A percentile compares a stretch with the other conserved stretches of the same genome.
phyloP scores from a whole-genome alignment of 2,329 filamentous ascomycete genomes.

The Aspergillus flavus region DNA sequence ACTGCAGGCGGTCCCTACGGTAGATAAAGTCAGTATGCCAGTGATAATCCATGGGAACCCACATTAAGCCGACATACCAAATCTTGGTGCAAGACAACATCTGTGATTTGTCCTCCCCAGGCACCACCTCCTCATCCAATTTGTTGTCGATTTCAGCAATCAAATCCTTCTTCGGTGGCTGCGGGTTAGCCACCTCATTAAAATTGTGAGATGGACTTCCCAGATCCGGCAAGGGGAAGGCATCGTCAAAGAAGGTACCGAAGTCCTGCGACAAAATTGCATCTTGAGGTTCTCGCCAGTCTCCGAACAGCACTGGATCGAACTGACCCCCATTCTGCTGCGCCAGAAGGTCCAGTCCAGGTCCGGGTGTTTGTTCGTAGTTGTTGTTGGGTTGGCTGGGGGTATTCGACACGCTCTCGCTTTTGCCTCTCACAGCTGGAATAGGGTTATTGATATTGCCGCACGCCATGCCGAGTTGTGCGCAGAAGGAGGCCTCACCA shows the following conservation, averaged over 20 bases:
- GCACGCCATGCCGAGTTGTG: conserved; percentile 48
- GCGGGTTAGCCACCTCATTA: conserved; percentile 36
- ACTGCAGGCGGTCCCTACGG: conserved; percentile 83
- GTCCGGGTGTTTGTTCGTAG: conserved; percentile 26
- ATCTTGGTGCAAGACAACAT: conserved; percentile 87
- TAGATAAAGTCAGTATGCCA: conserved; percentile 45
- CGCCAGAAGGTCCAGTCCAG: conserved; percentile 66
- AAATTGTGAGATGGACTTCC: conserved; percentile 74
- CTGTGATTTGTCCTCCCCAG: conserved; percentile 61
- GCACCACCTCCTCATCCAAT: conserved; percentile 67
- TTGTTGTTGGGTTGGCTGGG: conserved; percentile 21
- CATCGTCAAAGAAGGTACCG: conserved; percentile 73
- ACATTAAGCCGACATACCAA: conserved; percentile 65
- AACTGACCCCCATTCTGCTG: conserved; percentile 84
- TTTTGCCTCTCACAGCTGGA: conserved; percentile 40
- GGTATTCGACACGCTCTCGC: conserved; percentile 34
- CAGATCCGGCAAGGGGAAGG: conserved; percentile 76
- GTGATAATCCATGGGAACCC: neutral
- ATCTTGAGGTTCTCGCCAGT: conserved; percentile 88
- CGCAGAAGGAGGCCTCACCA: conserved; percentile 50
- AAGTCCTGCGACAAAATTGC: conserved; percentile 74
- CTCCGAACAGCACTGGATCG: conserved; percentile 87
- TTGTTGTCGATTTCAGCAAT: conserved; percentile 74
- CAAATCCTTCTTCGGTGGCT: conserved; percentile 65
- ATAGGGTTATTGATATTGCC: conserved; percentile 49